phyloP scores from a whole-genome alignment of 2,329 filamentous ascomycete genomes.

The Chrysoporthe deuterocubensis region DNA sequence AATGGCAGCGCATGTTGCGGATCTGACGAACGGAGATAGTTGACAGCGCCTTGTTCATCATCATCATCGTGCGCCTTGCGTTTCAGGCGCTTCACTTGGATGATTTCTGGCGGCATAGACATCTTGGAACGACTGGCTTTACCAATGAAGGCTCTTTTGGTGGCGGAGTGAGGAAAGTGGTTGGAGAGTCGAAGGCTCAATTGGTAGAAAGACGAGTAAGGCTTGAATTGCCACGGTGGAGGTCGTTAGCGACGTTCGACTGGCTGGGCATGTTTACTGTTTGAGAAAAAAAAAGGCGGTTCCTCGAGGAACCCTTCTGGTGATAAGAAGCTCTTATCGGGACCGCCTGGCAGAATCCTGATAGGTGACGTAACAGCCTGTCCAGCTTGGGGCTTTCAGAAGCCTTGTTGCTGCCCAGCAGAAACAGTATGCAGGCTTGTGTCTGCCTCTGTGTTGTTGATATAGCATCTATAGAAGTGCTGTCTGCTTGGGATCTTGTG shows the following conservation, averaged over 20 bases:
- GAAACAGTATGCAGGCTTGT: too few species aligned
- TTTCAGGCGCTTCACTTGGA: slow-evolving; percentile 55
- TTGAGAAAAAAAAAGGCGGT: not conserved
- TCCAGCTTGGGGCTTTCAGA: not conserved
- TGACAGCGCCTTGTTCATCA: slow-evolving; percentile 53
- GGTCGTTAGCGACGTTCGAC: not conserved
- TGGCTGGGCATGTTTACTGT: not conserved
- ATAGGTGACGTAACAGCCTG: slow-evolving; percentile 8
- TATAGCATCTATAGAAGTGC: not conserved
- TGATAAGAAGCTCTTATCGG: slow-evolving; percentile 7
- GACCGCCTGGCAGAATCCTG: slow-evolving; percentile 11
- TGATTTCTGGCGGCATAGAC: slow-evolving; percentile 62
- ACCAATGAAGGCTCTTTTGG: not conserved
- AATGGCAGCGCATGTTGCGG: slow-evolving; percentile 18
- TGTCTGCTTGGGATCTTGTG: not conserved
- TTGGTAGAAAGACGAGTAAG: not conserved
- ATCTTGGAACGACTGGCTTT: slow-evolving; percentile 39
- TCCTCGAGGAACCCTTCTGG: not conserved
- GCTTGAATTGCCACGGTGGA: not conserved
- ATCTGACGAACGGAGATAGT: slow-evolving; percentile 55
- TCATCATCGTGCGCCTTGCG: slow-evolving; percentile 61
- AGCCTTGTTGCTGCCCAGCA: not conserved
- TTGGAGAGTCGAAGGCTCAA: not conserved
- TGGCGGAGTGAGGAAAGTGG: not conserved
- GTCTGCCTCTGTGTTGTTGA: not conserved